Evolutionary conservation across 2,329 filamentous ascomycete genomes (phyloP), one percentile per base, ranked within the genome.

Genomic region (Pyrenophora seminiperda): DNA sequence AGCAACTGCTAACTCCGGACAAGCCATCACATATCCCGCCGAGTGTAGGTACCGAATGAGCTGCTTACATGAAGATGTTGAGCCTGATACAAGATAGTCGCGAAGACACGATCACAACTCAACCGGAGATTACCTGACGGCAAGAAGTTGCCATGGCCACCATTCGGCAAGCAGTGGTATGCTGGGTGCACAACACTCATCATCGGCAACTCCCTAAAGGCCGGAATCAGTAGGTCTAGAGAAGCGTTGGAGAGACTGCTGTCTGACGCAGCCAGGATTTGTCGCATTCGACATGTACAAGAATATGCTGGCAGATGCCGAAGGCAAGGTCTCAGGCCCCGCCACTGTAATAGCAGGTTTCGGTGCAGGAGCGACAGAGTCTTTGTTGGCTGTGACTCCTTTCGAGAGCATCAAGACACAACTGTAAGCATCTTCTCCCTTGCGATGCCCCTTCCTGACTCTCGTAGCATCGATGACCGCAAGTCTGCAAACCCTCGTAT

Each of bases 331-430:
- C 33, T 91, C 89, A 3, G 93, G 94, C 0, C 92, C 93, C 11
- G 83, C 88, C 59, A 97, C 93, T 1, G 94, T 97, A 1, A 83
- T 97, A 50, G 92, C 92, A 32, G 94, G 94, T 3, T 96, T 99
- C 68, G 90, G 93, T 51, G 94, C 94, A 7, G 94, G 94, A 48
- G 89, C 96, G 42, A 97, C 93, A 2, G 94, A 99, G 77, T 95
- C 90, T 3, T 77, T 97, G 42, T 77, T 99, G 3, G 94, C 94
- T 9, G 94, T 99, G 27, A 99, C 94, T 27, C 94, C 94, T 0
- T 97, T 95, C 51, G 94, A 99, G 77, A 95, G 90, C 67, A 97
- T 99, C 76, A 99, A 99, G 81, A 99, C 94, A 41, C 95, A 95
- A 62, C 79, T 99, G 83, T 73, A 41, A 51, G 63, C 22, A 38